Evolutionary conservation across 257 asterid species (phyloP).

Genomic region (Paulownia fortunei): DNA sequence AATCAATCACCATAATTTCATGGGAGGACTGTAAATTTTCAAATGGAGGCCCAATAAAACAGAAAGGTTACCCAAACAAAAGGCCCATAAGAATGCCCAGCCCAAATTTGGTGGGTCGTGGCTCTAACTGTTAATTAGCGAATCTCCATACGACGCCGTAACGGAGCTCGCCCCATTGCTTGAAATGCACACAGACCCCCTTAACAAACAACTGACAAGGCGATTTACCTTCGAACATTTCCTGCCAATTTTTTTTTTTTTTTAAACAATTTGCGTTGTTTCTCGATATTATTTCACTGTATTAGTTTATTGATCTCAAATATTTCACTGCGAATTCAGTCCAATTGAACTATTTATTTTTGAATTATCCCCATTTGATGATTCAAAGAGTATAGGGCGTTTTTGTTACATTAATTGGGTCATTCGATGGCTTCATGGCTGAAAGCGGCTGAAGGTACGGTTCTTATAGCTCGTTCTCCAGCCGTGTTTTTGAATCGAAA

Average conservation of each 20-base stretch:
- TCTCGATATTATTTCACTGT: constrained; percentile 1
- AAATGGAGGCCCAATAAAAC: too few relatives aligned
- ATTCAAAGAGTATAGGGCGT: constrained; percentile 34
- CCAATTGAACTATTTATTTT: not conserved
- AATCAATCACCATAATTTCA: too few relatives aligned
- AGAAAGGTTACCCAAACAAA: not conserved
- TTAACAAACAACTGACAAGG: constrained; percentile 36
- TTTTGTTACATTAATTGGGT: constrained; percentile 32
- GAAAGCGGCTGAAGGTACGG: constrained; percentile 96
- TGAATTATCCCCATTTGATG: constrained; percentile 34
- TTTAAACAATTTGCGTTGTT: not conserved
- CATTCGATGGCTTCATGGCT: constrained; percentile 79
- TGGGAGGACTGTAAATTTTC: too few relatives aligned
- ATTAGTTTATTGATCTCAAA: constrained; percentile 19
- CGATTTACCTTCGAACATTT: constrained; percentile 28
- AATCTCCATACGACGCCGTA: constrained; percentile 29
- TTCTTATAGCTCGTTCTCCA: not conserved
- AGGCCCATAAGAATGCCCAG: not conserved
- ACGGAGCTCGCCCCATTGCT: constrained; percentile 13
- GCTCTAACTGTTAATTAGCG: not conserved
- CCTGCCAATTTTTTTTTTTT: not conserved
- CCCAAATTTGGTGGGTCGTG: not conserved
- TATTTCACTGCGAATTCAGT: constrained; percentile 6
- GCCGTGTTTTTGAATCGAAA: not conserved
- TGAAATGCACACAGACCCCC: constrained; percentile 29